Evolutionary conservation across 2,329 filamentous ascomycete species (phyloP).

Genomic region (Aspergillus unguis): DNA sequence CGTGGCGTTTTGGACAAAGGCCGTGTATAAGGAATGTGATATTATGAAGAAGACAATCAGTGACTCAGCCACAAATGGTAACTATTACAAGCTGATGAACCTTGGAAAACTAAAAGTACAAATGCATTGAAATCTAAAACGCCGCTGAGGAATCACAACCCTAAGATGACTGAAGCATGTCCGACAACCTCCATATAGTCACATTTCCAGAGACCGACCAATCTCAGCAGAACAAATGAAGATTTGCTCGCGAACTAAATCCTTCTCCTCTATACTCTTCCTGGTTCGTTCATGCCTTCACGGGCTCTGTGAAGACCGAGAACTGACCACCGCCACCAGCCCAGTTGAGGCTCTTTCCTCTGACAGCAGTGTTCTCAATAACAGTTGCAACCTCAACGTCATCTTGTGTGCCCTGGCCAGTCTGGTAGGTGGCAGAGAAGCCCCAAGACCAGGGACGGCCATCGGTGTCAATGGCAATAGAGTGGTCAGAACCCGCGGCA

Average conservation of each 20-base stretch:
- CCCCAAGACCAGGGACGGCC: slow-evolving; percentile 77
- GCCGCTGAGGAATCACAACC: slow-evolving; percentile 6
- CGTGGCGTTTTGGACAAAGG: no score
- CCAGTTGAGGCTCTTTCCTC: slow-evolving; percentile 68
- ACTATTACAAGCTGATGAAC: not conserved
- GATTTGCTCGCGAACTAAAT: not conserved
- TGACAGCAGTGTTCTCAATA: slow-evolving; percentile 80
- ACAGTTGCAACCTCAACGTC: slow-evolving; percentile 73
- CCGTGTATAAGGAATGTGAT: no score
- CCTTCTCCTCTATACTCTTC: not conserved
- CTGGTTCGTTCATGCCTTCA: slow-evolving; percentile 14
- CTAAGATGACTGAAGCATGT: slow-evolving; percentile 2
- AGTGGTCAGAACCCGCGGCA: slow-evolving; percentile 68
- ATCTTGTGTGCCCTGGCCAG: slow-evolving; percentile 71
- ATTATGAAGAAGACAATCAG: not conserved
- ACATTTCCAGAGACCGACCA: not conserved
- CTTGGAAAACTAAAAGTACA: slow-evolving; percentile 2
- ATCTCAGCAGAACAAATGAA: not conserved
- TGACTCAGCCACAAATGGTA: not conserved
- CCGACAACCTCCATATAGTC: not conserved
- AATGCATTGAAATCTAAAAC: slow-evolving; percentile 3
- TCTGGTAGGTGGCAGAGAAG: slow-evolving; percentile 77
- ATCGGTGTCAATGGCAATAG: slow-evolving; percentile 64
- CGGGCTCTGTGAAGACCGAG: slow-evolving; percentile 40
- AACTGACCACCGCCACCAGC: slow-evolving; percentile 88